phyloP scores from a whole-genome alignment of 2,329 filamentous ascomycete species.

The Nigrospora osmanthi region DNA sequence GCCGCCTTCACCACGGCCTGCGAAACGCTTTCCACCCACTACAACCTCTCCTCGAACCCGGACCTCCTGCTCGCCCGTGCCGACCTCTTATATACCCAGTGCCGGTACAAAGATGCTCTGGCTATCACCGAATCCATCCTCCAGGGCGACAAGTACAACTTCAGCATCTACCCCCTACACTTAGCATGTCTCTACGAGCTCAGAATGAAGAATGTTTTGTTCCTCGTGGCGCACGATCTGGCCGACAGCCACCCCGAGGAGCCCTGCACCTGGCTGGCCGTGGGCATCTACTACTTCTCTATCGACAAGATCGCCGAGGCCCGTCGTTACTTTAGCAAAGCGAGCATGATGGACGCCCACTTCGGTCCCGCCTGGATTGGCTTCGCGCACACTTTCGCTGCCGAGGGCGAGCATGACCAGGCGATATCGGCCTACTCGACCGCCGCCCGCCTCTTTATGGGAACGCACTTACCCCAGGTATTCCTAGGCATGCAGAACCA shows the following conservation, averaged over 20 bases:
- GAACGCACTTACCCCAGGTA: constrained; percentile 89
- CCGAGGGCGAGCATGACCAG: constrained; percentile 95
- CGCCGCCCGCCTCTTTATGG: constrained; percentile 89
- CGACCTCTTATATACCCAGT: constrained; percentile 89
- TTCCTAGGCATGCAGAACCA: constrained; percentile 99
- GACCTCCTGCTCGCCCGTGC: constrained; percentile 87
- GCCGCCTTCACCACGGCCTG: constrained; percentile 75
- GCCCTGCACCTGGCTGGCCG: constrained; percentile 86
- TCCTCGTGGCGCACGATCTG: constrained; percentile 85
- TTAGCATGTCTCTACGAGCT: constrained; percentile 88
- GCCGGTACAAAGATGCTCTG: constrained; percentile 82
- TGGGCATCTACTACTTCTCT: constrained; percentile 88
- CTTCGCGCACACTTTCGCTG: constrained; percentile 96
- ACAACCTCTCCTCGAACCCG: constrained; percentile 76
- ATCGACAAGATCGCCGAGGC: constrained; percentile 89
- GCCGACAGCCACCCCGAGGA: constrained; percentile 88
- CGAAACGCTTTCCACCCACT: constrained; percentile 88
- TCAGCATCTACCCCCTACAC: constrained; percentile 81
- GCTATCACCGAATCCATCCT: constrained; percentile 78
- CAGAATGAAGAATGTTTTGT: constrained; percentile 77
- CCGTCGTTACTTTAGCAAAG: constrained; percentile 92
- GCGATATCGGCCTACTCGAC: constrained; percentile 97
- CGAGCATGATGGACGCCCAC: constrained; percentile 94
- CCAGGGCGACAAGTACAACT: constrained; percentile 79
- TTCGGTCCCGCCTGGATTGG: constrained; percentile 98